A percentile compares a stretch with the other conserved stretches of the same genome.
phyloP scores from a whole-genome alignment of 1,284 basidiomycete genomes.

The Gastroboletus turbinatus region DNA sequence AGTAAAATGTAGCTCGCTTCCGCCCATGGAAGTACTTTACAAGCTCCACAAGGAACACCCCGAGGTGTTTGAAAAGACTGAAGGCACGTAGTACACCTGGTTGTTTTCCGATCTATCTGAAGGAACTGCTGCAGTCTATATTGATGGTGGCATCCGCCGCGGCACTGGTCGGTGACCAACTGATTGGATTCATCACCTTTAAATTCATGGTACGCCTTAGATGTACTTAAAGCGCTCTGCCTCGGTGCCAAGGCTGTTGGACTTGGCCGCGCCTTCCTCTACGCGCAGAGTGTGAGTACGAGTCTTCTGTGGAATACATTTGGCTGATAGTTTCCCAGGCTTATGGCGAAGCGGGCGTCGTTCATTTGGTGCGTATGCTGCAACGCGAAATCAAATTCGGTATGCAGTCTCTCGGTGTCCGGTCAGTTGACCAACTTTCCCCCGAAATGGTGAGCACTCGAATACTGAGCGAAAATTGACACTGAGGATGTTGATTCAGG shows the following conservation, averaged over 20 bases:
- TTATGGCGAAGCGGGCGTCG: slow-evolving; percentile 81
- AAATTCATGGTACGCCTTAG: slow-evolving; percentile 34
- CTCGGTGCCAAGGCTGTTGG: slow-evolving; percentile 90
- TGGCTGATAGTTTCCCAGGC: slow-evolving; percentile 45
- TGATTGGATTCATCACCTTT: background rate
- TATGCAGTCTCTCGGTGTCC: slow-evolving; percentile 80
- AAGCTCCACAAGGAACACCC: slow-evolving; percentile 71
- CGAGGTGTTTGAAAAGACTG: slow-evolving; percentile 69
- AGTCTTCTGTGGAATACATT: slow-evolving; percentile 1
- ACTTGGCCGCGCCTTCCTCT: slow-evolving; percentile 87
- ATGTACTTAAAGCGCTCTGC: slow-evolving; percentile 89
- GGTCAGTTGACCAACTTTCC: slow-evolving; percentile 65
- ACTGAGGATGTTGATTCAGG: slow-evolving; percentile 56
- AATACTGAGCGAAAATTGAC: slow-evolving; percentile 28
- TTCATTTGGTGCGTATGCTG: slow-evolving; percentile 71
- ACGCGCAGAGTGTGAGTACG: slow-evolving; percentile 74
- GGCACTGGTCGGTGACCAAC: slow-evolving; percentile 62
- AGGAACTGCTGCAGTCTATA: slow-evolving; percentile 57
- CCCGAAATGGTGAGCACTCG: slow-evolving; percentile 70
- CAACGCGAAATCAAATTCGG: slow-evolving; percentile 79
- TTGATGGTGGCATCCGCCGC: slow-evolving; percentile 85
- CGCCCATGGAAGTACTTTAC: slow-evolving; percentile 76
- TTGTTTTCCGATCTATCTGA: background rate
- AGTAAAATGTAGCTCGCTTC: slow-evolving; percentile 50
- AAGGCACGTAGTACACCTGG: slow-evolving; percentile 45